Conservation (phyloP, 1,139 yeast species). For the Hyphopichia wangnamkhiaoensis region DNA sequence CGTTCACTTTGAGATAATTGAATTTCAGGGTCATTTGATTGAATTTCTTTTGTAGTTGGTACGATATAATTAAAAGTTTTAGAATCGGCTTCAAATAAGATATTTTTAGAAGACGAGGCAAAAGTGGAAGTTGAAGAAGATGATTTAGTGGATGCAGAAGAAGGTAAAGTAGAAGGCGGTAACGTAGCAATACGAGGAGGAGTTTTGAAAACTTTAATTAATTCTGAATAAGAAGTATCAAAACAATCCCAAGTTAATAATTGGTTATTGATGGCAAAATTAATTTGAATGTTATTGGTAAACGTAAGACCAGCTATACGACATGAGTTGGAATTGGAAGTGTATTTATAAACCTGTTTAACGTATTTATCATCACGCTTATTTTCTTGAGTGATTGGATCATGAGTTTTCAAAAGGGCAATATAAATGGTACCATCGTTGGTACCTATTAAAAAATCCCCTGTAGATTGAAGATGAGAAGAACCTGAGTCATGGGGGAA, state of each 20-base stretch:
- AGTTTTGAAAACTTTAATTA: slow-evolving; percentile 30
- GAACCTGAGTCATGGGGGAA: slow-evolving; percentile 16
- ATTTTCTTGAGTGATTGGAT: slow-evolving; percentile 21
- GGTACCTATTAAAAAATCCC: slow-evolving; percentile 32
- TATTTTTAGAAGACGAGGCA: slow-evolving; percentile 2
- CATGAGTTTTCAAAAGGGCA: slow-evolving; percentile 29
- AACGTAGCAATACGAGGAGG: slow-evolving; percentile 16
- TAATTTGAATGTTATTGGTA: slow-evolving; percentile 24
- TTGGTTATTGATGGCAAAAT: slow-evolving; percentile 18
- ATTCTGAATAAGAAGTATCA: slow-evolving; percentile 30
- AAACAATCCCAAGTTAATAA: slow-evolving; percentile 38
- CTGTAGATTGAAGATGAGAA: slow-evolving; percentile 16
- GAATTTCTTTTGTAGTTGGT: slow-evolving; percentile 16
- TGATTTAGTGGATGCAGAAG: neutral
- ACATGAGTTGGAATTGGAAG: slow-evolving; percentile 6
- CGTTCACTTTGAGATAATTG: slow-evolving; percentile 19
- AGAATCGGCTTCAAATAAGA: slow-evolving; percentile 14
- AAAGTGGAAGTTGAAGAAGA: neutral
- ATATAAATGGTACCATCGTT: slow-evolving; percentile 31
- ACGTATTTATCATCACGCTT: slow-evolving; percentile 42
- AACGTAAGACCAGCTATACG: slow-evolving; percentile 22
- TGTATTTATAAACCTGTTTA: slow-evolving; percentile 27
- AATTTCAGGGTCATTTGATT: slow-evolving; percentile 32
- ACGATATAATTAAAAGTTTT: slow-evolving; percentile 18
- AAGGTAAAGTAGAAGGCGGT: slow-evolving; percentile 8